Base-by-base conservation (phyloP, 495 filamentous ascomycete genomes). In the Penicillium verhagenii region DNA sequence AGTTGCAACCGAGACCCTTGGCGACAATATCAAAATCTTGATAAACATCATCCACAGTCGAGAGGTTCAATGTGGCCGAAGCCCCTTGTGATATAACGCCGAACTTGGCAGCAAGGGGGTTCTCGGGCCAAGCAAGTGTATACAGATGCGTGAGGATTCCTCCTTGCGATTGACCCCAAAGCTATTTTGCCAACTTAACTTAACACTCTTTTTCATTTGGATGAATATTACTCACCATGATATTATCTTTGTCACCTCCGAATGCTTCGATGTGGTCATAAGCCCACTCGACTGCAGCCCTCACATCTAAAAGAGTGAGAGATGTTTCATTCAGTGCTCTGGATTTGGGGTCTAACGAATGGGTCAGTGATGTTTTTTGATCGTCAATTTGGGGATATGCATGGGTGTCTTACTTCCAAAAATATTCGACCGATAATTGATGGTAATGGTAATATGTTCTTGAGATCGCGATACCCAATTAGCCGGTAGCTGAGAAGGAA, bases 241-340 rank as follows among this genome's bases (percentile, higher is more conserved):
- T 69, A 24, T 65, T 57, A 21, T 69, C 65, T 16, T 70, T 76
- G 60, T 88, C 82, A 16, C 85, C 85, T 29, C 85, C 85, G 48
- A 88, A 88, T 9, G 73, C 57, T 8, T 66, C 68, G 56, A 79
- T 79, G 43, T 79, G 79, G 29, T 78, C 75, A 14, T 74, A 65
- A 5, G 80, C 74, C 74, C 79, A 85, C 66, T 83, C 72, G 2
- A 84, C 70, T 5, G 78, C 81, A 59, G 82, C 74, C 20, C 85
- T 76, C 60, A 86, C 77, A 67, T 88, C 83, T 14, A 85, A 71
- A 8, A 82, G 72, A 14, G 82, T 83, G 4, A 79, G 69, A 46
- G 75, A 79, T 18, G 68, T 66, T 31, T 64, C 57, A 2, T 63
- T 52, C 14, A 72, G 39, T 11, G 60, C 71, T 13, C 53, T 10